Conservation (phyloP, 805 yeast genomes). For the Yarrowia bubula region DNA sequence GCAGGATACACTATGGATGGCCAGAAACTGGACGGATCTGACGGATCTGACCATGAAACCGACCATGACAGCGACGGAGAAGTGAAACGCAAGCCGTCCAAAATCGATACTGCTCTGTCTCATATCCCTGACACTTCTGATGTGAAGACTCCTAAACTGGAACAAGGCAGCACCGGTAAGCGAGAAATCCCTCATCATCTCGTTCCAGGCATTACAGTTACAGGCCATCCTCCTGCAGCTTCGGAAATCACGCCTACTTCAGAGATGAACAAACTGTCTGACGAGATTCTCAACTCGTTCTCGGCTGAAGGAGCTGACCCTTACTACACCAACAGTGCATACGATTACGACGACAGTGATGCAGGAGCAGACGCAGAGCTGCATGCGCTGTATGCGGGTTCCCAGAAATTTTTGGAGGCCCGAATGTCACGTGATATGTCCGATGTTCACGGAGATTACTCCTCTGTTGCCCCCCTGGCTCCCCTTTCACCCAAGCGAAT, state of each 20-base stretch:
- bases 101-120: not conserved
- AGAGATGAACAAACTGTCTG: slow-evolving; percentile 9
- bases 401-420: slow-evolving; percentile 5
- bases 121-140: not conserved
- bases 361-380: slow-evolving; percentile 12
- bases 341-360: slow-evolving; percentile 19
- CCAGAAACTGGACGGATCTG: slow-evolving; percentile 14
- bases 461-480: not conserved
- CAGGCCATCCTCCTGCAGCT: not conserved
- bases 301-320: not conserved
- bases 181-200: not conserved
- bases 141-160: not conserved
- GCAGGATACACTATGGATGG: slow-evolving; percentile 1
- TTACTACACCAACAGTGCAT: slow-evolving; percentile 19
- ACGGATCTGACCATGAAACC: slow-evolving; percentile 6
- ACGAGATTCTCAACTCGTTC: slow-evolving; percentile 19
- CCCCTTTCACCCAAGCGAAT: not conserved
- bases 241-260: slow-evolving; percentile 7
- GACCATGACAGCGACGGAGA: slow-evolving; percentile 5
- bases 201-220: not conserved
- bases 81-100: not conserved
- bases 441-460: not conserved
- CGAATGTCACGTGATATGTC: slow-evolving; percentile 9
- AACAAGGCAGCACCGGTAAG: not conserved
- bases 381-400: slow-evolving; percentile 17